Percentiles rank a stretch among this genome's conserved stretches.
phyloP scores from a whole-genome alignment of 75 land plant genomes.

The Adiantum capillusveneris region DNA sequence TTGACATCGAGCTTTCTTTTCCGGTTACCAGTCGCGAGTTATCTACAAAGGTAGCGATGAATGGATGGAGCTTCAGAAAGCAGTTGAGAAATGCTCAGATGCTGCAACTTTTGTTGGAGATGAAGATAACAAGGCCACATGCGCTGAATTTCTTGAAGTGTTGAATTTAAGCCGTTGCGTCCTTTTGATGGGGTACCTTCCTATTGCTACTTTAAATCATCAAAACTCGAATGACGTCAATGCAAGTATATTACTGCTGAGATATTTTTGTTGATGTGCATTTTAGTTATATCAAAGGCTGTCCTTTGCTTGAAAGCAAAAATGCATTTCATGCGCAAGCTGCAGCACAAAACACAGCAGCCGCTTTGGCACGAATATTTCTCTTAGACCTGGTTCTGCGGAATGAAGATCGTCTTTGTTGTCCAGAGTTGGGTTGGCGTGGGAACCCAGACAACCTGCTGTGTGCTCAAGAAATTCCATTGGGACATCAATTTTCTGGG shows the following conservation, averaged over 20 bases:
- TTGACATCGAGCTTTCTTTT: too few species aligned
- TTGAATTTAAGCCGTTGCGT: slow-evolving; percentile 81
- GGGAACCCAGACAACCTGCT: slow-evolving; percentile 84
- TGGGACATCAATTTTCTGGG: background rate
- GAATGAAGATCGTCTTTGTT: slow-evolving; percentile 91
- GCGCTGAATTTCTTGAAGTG: slow-evolving; percentile 83
- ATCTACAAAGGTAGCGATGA: slow-evolving; percentile 67
- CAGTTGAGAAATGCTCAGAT: slow-evolving; percentile 59
- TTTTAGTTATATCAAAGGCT: slow-evolving; percentile 81
- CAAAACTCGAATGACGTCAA: too few species aligned
- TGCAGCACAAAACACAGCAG: slow-evolving; percentile 53
- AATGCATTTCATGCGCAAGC: slow-evolving; percentile 56
- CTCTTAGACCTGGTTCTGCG: slow-evolving; percentile 85
- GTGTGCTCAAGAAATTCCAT: slow-evolving; percentile 46
- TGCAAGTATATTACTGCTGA: too few species aligned
- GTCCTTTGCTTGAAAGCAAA: slow-evolving; percentile 60
- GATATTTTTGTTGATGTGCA: background rate
- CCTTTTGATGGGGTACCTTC: slow-evolving; percentile 78
- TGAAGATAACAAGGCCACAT: slow-evolving; percentile 65
- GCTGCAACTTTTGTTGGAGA: slow-evolving; percentile 44
- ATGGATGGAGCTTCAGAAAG: slow-evolving; percentile 77
- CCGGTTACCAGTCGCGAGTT: slow-evolving; percentile 65
- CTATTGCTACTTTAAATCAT: background rate
- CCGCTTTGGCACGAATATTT: slow-evolving; percentile 68
- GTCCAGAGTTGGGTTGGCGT: slow-evolving; percentile 89